phyloP scores from a whole-genome alignment of 2,329 filamentous ascomycete species.

The Cyanodermella asteris region DNA sequence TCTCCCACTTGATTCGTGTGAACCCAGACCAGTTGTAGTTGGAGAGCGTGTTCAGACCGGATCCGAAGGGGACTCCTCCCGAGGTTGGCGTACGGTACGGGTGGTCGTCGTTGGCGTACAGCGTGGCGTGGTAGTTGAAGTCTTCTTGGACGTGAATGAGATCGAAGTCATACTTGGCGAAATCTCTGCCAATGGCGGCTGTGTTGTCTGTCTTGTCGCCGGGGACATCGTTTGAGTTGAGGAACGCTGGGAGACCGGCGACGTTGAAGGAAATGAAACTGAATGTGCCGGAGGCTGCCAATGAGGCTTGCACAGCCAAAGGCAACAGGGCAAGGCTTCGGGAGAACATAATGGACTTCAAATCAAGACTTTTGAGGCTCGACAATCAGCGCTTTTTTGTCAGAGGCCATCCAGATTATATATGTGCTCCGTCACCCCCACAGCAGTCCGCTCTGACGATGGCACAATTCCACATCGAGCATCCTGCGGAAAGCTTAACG shows the following conservation, averaged over 20 bases:
- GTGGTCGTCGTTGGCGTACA: conserved; percentile 39
- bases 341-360: too few species aligned
- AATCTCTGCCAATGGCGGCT: conserved; percentile 31
- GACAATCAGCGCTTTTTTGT: too few species aligned
- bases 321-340: too few species aligned
- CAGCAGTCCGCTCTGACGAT: too few species aligned
- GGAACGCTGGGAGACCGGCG: conserved; percentile 32
- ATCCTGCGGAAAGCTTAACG: too few species aligned
- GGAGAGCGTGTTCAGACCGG: conserved; percentile 41
- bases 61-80: conserved; percentile 41
- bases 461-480: too few species aligned
- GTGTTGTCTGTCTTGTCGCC: conserved; percentile 40
- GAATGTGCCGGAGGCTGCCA: conserved; percentile 23
- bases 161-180: conserved; percentile 35
- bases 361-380: too few species aligned
- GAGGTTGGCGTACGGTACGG: conserved; percentile 40
- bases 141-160: conserved; percentile 45
- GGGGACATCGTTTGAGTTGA: conserved; percentile 38
- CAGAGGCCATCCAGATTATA: too few species aligned
- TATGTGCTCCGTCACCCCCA: too few species aligned
- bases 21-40: conserved; percentile 36
- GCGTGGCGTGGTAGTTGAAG: conserved; percentile 44
- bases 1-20: conserved; percentile 35
- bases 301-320: too few species aligned
- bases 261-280: conserved; percentile 36